phyloP scores from a whole-genome alignment of 179 eudicot species.

The Camellia oleifera region DNA sequence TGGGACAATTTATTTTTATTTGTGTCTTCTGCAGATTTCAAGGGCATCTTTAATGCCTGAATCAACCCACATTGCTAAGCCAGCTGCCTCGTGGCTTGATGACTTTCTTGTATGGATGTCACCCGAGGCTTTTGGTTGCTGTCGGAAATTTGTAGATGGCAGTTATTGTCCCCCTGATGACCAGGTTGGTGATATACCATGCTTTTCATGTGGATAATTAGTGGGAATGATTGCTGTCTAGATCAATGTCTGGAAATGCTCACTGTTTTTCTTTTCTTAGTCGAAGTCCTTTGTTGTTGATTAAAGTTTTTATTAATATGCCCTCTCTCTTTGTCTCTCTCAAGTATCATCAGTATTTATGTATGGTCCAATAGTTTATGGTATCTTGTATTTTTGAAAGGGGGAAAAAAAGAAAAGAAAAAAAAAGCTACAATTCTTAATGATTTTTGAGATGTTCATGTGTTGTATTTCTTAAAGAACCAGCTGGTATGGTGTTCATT shows the following conservation, averaged over 20 bases:
- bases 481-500: not conserved
- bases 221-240: not conserved
- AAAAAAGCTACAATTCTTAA: not conserved
- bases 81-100: conserved; percentile 99
- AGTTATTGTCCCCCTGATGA: conserved; percentile 95
- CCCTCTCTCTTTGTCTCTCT: conserved; percentile 4
- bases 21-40: conserved; percentile 55
- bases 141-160: conserved; percentile 85
- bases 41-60: conserved; percentile 78
- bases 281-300: not conserved
- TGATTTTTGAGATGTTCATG: not conserved
- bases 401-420: not conserved
- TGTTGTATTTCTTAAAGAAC: not conserved
- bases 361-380: not conserved
- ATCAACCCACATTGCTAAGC: conserved; percentile 91
- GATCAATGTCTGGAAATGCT: not conserved
- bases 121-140: conserved; percentile 99
- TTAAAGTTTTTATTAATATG: too few relatives aligned
- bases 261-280: not conserved
- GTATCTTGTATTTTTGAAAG: not conserved
- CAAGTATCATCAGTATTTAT: not conserved
- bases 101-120: conserved; percentile 98
- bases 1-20: not conserved
- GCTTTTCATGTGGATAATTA: not conserved
- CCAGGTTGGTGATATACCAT: conserved; percentile 52